Evolutionary conservation across 2,329 filamentous ascomycete genomes (phyloP).

Genomic region (Golovinomyces cichoracearum): DNA sequence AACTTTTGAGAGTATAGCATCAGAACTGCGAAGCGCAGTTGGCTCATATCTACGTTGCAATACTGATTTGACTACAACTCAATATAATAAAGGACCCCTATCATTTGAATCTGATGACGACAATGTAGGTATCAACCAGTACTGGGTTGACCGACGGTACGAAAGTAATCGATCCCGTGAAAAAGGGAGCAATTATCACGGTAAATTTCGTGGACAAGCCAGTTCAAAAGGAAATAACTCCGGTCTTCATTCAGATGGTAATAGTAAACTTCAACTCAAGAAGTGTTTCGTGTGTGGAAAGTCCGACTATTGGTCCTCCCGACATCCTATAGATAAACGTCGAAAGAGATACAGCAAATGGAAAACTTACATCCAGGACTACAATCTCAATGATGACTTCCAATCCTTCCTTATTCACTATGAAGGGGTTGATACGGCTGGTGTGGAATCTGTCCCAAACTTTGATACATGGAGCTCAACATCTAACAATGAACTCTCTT

Average conservation of each 20-base stretch:
- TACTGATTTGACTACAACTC: neutral
- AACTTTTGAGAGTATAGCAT: neutral
- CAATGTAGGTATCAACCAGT: neutral
- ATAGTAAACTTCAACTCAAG: neutral
- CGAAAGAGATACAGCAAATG: neutral
- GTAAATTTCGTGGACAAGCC: neutral
- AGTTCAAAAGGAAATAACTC: neutral
- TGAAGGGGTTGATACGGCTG: neutral
- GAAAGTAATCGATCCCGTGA: neutral
- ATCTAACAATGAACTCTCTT: neutral
- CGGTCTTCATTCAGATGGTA: neutral
- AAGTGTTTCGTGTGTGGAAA: neutral
- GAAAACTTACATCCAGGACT: neutral
- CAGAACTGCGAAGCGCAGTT: neutral
- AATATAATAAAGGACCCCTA: neutral
- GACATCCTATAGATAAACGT: neutral
- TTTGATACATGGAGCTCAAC: neutral
- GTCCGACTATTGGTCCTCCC: neutral
- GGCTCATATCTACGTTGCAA: neutral
- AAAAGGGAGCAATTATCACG: neutral
- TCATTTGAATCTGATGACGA: neutral
- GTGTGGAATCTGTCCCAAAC: neutral
- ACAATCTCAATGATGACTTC: neutral
- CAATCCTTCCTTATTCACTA: neutral
- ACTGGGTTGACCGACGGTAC: neutral